Evolutionary conservation across 352 stramenopile species (phyloP).

Genomic region (Phytophthora pluvialis): DNA sequence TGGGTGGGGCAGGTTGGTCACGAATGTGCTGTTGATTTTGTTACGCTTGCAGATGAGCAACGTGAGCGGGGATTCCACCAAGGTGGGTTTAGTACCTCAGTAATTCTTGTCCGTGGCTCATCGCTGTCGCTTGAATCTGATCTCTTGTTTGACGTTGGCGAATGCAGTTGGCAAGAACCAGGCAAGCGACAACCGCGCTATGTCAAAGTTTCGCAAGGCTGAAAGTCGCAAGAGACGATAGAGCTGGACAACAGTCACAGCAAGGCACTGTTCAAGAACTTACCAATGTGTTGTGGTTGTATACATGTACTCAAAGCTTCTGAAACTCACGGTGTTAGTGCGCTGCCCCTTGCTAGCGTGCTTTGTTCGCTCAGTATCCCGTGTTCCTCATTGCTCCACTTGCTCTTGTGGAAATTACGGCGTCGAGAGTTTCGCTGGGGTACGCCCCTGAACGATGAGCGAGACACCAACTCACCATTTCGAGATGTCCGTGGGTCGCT

Average conservation of each 20-base stretch:
- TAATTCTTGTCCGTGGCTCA: not conserved
- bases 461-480: too few species aligned
- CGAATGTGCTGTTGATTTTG: constrained; percentile 8
- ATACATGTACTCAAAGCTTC: not conserved
- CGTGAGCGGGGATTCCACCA: constrained; percentile 68
- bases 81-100: constrained; percentile 25
- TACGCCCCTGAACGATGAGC: too few species aligned
- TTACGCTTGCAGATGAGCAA: constrained; percentile 61
- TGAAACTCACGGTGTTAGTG: not conserved
- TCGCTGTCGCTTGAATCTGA: constrained; percentile 3
- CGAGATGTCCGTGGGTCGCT: too few species aligned
- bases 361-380: too few species aligned
- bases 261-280: not conserved
- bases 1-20: constrained; percentile 8
- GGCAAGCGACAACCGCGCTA: constrained; percentile 65
- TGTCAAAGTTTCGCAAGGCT: constrained; percentile 77
- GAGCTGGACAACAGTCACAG: not conserved
- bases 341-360: too few species aligned
- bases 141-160: constrained; percentile 6
- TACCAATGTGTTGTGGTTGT: not conserved
- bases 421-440: too few species aligned
- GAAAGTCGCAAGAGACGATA: constrained; percentile 60
- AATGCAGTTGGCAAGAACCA: constrained; percentile 63
- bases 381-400: too few species aligned
- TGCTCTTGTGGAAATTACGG: too few species aligned